Percentiles rank a stretch among this genome's conserved stretches.
These are phyloP conservation scores for Astragalus glycyphyllos DNA, from an alignment of 306 rosid genomes.

Conservation along the genomic window DNA sequence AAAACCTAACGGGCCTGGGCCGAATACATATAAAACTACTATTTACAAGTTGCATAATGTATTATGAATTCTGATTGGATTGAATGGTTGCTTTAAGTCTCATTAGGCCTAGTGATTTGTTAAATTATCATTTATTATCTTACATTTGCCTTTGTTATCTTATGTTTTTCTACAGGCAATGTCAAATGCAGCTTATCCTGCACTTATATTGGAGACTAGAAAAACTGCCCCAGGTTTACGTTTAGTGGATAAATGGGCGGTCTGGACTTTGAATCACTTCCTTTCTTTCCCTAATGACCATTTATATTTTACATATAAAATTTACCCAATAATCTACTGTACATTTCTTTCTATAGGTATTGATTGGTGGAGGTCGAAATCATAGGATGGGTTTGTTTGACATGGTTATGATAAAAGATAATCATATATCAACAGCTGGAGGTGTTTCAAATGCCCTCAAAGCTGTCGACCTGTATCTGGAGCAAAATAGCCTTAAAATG, in stretches of 20 bases:
- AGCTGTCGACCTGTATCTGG: constrained; percentile 79
- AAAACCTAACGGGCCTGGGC: too few relatives aligned
- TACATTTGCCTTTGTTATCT: constrained; percentile 13
- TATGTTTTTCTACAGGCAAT: constrained; percentile 62
- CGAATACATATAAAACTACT: too few relatives aligned
- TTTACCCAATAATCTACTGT: constrained; percentile 21
- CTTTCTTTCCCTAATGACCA: constrained; percentile 32
- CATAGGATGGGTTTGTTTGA: constrained; percentile 94
- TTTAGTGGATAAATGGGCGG: constrained; percentile 96
- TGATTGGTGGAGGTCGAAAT: constrained; percentile 87
- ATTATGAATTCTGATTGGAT: background rate
- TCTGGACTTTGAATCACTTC: constrained; percentile 56
- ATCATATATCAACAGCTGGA: constrained; percentile 89
- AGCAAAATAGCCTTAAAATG: constrained; percentile 69
- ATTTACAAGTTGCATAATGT: background rate
- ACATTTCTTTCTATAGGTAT: constrained; percentile 55
- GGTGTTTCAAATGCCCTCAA: constrained; percentile 70
- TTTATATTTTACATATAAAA: background rate
- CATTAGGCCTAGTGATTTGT: constrained; percentile 6
- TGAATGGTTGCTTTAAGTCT: constrained; percentile 26
- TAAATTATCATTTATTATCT: constrained; percentile 2
- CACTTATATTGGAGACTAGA: constrained; percentile 79
- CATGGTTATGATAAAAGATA: constrained; percentile 96
- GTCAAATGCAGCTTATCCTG: constrained; percentile 89
- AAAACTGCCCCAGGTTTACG: constrained; percentile 96